Percentiles rank a stretch among this genome's conserved stretches.
These are phyloP conservation scores for Calycina herbarum DNA, from an alignment of 2,329 filamentous ascomycete species.

Conservation along the genomic window DNA sequence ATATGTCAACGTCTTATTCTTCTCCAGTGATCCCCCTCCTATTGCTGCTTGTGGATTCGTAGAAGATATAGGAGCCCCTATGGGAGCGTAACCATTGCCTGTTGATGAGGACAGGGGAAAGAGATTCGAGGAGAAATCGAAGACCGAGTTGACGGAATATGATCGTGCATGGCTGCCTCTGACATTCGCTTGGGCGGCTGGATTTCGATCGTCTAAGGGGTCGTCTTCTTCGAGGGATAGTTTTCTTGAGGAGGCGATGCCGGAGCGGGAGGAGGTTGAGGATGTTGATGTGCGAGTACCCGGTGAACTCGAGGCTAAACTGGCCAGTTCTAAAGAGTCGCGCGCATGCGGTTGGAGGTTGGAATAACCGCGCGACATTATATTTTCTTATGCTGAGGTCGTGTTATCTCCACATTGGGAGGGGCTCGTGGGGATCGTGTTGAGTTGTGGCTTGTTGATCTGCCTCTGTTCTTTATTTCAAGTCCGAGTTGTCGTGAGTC, in stretches of 20 bases:
- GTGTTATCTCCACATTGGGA: constrained; percentile 13
- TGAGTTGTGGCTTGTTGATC: not conserved
- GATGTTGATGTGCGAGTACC: constrained; percentile 60
- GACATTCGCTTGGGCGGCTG: constrained; percentile 42
- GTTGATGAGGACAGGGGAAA: constrained; percentile 88
- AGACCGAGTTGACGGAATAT: constrained; percentile 88
- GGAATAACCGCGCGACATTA: constrained; percentile 35
- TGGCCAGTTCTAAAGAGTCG: constrained; percentile 95
- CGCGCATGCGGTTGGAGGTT: constrained; percentile 47
- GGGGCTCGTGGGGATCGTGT: constrained; percentile 8
- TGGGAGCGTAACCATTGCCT: constrained; percentile 75
- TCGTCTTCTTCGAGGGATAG: constrained; percentile 88
- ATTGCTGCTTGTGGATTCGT: constrained; percentile 56
- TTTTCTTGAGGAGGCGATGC: constrained; percentile 86
- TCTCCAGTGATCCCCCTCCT: constrained; percentile 82
- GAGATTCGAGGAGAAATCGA: constrained; percentile 91
- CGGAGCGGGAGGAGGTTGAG: constrained; percentile 78
- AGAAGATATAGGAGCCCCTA: constrained; percentile 71
- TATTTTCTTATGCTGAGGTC: constrained; percentile 16
- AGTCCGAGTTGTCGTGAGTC: not conserved
- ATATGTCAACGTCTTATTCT: constrained; percentile 93
- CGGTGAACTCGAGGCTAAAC: constrained; percentile 81
- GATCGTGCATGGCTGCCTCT: constrained; percentile 58
- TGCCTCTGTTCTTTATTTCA: not conserved
- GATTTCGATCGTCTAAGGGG: constrained; percentile 65